phyloP scores from a whole-genome alignment of 2,329 filamentous ascomycete species.

The Botryotinia globosa region DNA sequence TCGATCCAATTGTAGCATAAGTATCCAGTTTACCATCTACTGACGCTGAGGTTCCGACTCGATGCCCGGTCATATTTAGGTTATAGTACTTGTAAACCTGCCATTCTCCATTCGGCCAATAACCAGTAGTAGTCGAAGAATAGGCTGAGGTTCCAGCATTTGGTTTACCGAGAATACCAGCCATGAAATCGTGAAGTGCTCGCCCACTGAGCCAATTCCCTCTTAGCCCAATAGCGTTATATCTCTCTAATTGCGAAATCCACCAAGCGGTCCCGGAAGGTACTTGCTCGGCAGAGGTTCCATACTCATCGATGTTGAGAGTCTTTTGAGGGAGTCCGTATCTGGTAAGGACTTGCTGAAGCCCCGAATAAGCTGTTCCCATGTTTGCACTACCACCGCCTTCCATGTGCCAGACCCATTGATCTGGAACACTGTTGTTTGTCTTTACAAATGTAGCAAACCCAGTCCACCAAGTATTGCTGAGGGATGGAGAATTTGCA shows the following conservation, averaged over 20 bases:
- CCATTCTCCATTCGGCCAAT: conserved; percentile 44
- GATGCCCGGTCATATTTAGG: conserved; percentile 44
- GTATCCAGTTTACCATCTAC: conserved; percentile 27
- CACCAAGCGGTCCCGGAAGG: conserved; percentile 24
- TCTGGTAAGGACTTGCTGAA: conserved; percentile 31
- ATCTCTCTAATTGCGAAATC: conserved; percentile 27
- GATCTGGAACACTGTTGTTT: conserved; percentile 44
- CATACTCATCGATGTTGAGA: conserved; percentile 30
- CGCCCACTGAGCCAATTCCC: conserved; percentile 25
- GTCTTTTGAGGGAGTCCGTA: conserved; percentile 22
- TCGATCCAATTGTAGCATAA: conserved; percentile 29
- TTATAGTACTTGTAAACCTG: conserved; percentile 50
- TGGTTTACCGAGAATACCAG: conserved; percentile 27
- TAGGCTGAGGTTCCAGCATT: conserved; percentile 23
- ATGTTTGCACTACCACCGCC: conserved; percentile 26
- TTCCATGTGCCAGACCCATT: conserved; percentile 47
- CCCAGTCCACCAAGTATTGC: conserved; percentile 45
- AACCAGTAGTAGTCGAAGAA: conserved; percentile 35
- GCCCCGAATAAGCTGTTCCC: conserved; percentile 29
- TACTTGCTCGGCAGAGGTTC: conserved; percentile 21
- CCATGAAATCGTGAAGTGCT: conserved; percentile 29
- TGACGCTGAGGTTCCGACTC: conserved; percentile 41
- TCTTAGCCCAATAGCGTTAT: conserved; percentile 25
- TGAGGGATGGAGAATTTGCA: conserved; percentile 36
- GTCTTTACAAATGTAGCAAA: conserved; percentile 35